Percentiles rank a stretch among this genome's conserved stretches.
Evolutionary conservation across 495 filamentous ascomycete genomes (phyloP).

Genomic region (Penicilliopsis zonata): DNA sequence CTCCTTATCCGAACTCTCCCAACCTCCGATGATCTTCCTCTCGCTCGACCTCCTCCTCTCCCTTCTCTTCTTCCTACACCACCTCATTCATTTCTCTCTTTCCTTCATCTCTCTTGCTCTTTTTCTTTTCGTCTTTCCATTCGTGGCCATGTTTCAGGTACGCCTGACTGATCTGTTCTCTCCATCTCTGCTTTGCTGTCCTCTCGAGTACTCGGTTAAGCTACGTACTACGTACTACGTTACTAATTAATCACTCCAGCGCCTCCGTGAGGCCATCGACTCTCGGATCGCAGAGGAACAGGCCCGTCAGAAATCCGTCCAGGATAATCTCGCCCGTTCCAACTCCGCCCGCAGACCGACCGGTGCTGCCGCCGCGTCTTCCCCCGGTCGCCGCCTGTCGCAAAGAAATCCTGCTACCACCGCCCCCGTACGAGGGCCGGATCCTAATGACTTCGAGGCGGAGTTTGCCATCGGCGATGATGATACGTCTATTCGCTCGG

Average conservation of each 20-base stretch:
- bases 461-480: constrained; percentile 78
- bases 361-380: constrained; percentile 27
- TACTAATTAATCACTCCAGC: constrained; percentile 31
- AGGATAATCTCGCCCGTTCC: constrained; percentile 36
- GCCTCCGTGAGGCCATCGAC: constrained; percentile 77
- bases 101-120: constrained; percentile 14
- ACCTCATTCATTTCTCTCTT: constrained; percentile 10
- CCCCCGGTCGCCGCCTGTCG: constrained; percentile 39
- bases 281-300: constrained; percentile 82
- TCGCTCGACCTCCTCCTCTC: constrained; percentile 10
- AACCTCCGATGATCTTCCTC: no score
- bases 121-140: constrained; percentile 20
- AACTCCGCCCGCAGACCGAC: constrained; percentile 38
- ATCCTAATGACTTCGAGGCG: constrained; percentile 74
- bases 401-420: constrained; percentile 39
- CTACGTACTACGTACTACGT: constrained; percentile 1
- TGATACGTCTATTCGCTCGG: constrained; percentile 42
- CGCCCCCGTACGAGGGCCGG: constrained; percentile 46
- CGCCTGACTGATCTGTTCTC: not conserved
- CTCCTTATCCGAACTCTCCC: no score
- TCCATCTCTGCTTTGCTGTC: not conserved
- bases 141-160: constrained; percentile 39
- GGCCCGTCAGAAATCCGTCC: constrained; percentile 52
- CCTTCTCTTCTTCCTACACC: constrained; percentile 7
- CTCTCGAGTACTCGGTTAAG: not conserved